Conservation (phyloP, 257 asterid species). For the Pogostemon cablin region DNA sequence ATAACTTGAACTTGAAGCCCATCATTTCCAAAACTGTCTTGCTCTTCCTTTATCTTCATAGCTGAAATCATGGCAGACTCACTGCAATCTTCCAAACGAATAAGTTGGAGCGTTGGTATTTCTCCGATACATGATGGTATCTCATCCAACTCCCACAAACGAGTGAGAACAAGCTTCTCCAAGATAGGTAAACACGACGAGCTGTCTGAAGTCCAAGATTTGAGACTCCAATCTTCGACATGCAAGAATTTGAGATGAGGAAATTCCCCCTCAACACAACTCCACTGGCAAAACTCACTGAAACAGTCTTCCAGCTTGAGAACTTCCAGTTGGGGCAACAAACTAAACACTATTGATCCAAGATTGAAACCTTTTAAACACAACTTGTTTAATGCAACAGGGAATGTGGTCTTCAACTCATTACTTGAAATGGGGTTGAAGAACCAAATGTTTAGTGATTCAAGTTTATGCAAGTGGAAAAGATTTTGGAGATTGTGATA, state of each 20-base stretch:
- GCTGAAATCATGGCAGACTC: constrained; percentile 8
- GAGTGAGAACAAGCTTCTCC: not conserved
- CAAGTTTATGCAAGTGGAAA: not conserved
- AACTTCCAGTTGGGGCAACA: not conserved
- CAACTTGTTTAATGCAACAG: not conserved
- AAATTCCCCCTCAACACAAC: not conserved
- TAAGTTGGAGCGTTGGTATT: not conserved
- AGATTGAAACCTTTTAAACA: not conserved
- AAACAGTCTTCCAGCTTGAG: not conserved
- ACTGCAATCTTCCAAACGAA: not conserved
- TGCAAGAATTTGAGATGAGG: not conserved
- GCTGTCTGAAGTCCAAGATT: not conserved
- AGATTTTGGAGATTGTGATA: constrained; percentile 9
- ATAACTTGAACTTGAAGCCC: not conserved
- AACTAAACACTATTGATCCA: not conserved
- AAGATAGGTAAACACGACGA: not conserved
- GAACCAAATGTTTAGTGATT: not conserved
- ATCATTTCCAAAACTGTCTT: constrained; percentile 9
- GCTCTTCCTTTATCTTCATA: constrained; percentile 17
- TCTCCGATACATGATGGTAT: not conserved
- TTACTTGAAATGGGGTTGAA: not conserved
- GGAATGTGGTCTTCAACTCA: not conserved
- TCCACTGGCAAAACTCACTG: not conserved
- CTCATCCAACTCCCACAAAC: not conserved
- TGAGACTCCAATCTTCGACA: not conserved